phyloP scores from a whole-genome alignment of 257 asterid genomes.

The Anisodus acutangulus region DNA sequence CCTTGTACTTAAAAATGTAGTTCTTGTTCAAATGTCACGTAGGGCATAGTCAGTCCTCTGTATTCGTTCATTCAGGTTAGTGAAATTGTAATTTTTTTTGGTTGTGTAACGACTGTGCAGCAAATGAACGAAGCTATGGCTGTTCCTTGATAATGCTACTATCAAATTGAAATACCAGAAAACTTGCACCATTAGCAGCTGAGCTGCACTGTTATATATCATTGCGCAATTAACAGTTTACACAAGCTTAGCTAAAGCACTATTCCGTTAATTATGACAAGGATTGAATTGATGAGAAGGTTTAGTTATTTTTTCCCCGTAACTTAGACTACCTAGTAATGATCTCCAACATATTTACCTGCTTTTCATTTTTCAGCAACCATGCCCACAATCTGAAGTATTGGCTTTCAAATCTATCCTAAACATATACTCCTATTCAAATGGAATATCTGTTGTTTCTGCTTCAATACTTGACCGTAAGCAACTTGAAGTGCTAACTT shows the following conservation, averaged over 20 bases:
- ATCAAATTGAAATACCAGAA: background rate
- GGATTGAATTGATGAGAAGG: background rate
- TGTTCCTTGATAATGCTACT: background rate
- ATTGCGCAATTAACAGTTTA: background rate
- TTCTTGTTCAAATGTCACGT: slow-evolving; percentile 22
- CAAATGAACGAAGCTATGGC: slow-evolving; percentile 26
- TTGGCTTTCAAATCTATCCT: background rate
- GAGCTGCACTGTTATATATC: background rate
- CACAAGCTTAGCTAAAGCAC: background rate
- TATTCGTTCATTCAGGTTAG: slow-evolving; percentile 32
- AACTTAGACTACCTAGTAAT: background rate
- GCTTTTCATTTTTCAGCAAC: background rate
- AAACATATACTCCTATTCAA: background rate
- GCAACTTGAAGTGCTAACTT: background rate
- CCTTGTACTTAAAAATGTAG: slow-evolving; percentile 33
- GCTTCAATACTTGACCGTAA: background rate
- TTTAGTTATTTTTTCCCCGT: background rate
- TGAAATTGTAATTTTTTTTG: slow-evolving; percentile 5
- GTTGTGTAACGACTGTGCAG: background rate
- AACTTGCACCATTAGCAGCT: background rate
- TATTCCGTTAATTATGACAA: background rate
- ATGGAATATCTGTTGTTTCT: background rate
- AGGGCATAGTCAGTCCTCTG: slow-evolving; percentile 33
- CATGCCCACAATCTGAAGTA: background rate
- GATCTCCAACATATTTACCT: too few relatives aligned